Conservation (phyloP, 257 asterid species). For the Agastache rugosa region DNA sequence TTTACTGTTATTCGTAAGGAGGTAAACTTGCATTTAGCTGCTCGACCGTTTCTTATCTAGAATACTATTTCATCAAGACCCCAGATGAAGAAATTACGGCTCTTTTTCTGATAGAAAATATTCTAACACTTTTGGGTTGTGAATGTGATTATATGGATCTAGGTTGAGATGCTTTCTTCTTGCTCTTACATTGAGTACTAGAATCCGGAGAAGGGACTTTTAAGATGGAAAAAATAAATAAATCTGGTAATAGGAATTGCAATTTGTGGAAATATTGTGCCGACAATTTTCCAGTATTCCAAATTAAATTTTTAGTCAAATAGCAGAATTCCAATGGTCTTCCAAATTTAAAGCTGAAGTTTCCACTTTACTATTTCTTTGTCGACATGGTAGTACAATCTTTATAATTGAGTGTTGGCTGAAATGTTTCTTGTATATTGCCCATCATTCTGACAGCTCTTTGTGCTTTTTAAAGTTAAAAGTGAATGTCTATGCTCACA, state of each 20-base stretch:
- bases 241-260: neutral
- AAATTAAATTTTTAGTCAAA: neutral
- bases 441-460: neutral
- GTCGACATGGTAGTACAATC: conserved; percentile 27
- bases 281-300: neutral
- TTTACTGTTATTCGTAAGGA: conserved; percentile 73
- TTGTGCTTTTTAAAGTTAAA: conserved; percentile 12
- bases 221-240: neutral
- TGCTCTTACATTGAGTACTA: conserved; percentile 13
- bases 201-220: neutral
- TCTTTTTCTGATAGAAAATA: conserved; percentile 8
- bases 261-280: conserved; percentile 7
- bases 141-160: conserved; percentile 24
- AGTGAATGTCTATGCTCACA: neutral
- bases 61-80: conserved; percentile 21
- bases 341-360: neutral
- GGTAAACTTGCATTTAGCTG: conserved; percentile 47
- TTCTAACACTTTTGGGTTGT: conserved; percentile 25
- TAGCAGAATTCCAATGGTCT: neutral
- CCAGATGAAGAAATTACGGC: conserved; percentile 9
- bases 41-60: conserved; percentile 22
- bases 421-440: conserved; percentile 18
- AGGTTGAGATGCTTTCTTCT: conserved; percentile 13
- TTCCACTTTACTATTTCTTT: conserved; percentile 21
- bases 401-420: conserved; percentile 7